Percentiles rank a stretch among this genome's conserved stretches.
Conservation (phyloP, 768 basidiomycete species). For the Termitomyces sp. region DNA sequence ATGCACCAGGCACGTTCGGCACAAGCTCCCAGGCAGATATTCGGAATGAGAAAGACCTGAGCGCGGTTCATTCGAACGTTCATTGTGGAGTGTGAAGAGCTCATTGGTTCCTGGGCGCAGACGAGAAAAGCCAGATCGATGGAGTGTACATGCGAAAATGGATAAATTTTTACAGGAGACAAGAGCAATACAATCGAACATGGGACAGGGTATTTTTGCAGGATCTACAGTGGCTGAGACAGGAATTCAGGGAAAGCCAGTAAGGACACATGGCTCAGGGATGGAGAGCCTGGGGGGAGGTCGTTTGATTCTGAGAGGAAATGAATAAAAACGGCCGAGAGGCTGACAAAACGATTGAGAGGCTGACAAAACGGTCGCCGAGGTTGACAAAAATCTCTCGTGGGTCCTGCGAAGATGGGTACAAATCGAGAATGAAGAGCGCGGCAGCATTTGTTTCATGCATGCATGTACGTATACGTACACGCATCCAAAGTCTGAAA, state of each 20-base stretch:
- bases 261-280: not conserved
- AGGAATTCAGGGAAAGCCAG: not conserved
- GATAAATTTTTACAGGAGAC: no score
- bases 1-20: constrained; percentile 37
- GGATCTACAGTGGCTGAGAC: not conserved
- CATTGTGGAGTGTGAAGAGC: not conserved
- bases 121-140: not conserved
- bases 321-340: not conserved
- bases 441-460: not conserved
- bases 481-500: not conserved
- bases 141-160: no score
- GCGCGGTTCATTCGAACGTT: no score
- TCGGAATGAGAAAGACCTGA: constrained; percentile 64
- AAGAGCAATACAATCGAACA: no score
- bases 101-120: no score
- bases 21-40: constrained; percentile 54
- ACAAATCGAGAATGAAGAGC: not conserved
- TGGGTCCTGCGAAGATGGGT: not conserved
- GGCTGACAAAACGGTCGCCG: not conserved
- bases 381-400: not conserved
- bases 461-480: not conserved
- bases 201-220: not conserved
- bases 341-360: not conserved
- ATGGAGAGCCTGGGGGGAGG: not conserved
- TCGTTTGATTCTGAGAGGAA: not conserved